Base-by-base conservation (phyloP, 2,329 filamentous ascomycete species). In the Apiospora sp. region DNA sequence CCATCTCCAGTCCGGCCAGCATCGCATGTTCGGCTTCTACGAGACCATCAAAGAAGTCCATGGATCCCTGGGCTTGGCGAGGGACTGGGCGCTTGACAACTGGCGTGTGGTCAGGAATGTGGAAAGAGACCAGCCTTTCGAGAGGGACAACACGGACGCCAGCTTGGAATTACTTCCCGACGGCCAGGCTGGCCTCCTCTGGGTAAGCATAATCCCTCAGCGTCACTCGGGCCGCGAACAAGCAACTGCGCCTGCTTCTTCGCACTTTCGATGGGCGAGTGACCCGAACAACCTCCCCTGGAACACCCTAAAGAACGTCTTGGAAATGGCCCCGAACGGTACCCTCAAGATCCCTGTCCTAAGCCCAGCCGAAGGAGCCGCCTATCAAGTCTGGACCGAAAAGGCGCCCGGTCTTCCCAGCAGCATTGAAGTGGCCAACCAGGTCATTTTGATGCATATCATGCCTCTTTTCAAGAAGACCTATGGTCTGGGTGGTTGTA, bases 391-490 rank as follows among this genome's bases (percentile, higher is more conserved):
- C 24, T 68, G 44, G 41, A 41, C 67, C 7, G 64, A 43, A 13
- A n/a, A 41, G 41, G 8, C n/a, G 24, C n/a, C 13, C n/a, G 13
- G 14, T 10, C 4, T 30, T 19, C 13, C 41, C 44, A 30, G 22
- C 44, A n/a, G 22, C n/a, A 4, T 30, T 14, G 19, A 27, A 44
- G 64, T 43, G 41, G 41, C 44, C 41, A 4, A 30, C 30, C 24
- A 13, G 41, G n/a, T 19, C 41, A 19, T 46, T n/a, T 68, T 68
- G 41, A 27, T 68, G 41, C 67, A 68, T n/a, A 14, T 68, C 41
- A 68, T 68, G 67, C 67, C 67, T 16, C 67, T 68, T 13, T 48
- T 68, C 41, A 27, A 48, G 67, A n/a, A 68, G 19, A 46, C 41
- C 12, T 68, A 46, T 22, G 67, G 67, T 10, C 13, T 5, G 43